phyloP scores from a whole-genome alignment of 2,329 filamentous ascomycete species.

The Ophiostoma piceae region DNA sequence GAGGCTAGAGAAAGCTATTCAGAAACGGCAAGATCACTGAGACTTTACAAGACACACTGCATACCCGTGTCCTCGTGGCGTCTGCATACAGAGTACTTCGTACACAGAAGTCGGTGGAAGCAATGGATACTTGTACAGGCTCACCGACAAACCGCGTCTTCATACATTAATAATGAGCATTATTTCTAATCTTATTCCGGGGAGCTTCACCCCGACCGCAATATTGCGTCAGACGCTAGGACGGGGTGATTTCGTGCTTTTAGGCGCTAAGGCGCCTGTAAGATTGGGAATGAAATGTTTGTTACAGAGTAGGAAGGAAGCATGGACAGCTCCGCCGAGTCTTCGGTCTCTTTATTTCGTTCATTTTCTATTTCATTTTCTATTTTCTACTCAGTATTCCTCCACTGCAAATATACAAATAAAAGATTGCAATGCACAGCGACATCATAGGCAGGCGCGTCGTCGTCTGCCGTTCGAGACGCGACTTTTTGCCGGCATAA shows the following conservation, averaged over 20 bases:
- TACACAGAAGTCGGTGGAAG: not conserved
- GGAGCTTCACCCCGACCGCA: not conserved
- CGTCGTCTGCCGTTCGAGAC: not conserved
- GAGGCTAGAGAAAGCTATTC: not conserved
- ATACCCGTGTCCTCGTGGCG: not conserved
- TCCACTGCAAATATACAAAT: not conserved
- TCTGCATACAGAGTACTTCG: not conserved
- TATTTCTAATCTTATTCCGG: conserved; percentile 12
- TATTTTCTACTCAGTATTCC: not conserved
- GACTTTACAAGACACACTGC: not conserved
- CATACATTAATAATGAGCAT: conserved; percentile 6
- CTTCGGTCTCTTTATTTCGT: not conserved
- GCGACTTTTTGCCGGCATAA: no score
- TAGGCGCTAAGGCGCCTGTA: not conserved
- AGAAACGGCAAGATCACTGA: not conserved
- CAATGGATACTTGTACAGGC: not conserved
- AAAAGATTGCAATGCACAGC: not conserved
- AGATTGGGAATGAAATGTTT: not conserved
- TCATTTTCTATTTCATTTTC: not conserved
- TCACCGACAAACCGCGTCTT: not conserved
- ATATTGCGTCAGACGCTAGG: conserved; percentile 27
- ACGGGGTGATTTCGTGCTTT: conserved; percentile 14
- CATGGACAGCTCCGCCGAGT: not conserved
- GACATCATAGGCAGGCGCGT: conserved; percentile 8
- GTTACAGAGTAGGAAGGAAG: not conserved